These are phyloP conservation scores for Sporisorium exsertum DNA, from an alignment of 1,284 basidiomycete species.

Conservation along the genomic window DNA sequence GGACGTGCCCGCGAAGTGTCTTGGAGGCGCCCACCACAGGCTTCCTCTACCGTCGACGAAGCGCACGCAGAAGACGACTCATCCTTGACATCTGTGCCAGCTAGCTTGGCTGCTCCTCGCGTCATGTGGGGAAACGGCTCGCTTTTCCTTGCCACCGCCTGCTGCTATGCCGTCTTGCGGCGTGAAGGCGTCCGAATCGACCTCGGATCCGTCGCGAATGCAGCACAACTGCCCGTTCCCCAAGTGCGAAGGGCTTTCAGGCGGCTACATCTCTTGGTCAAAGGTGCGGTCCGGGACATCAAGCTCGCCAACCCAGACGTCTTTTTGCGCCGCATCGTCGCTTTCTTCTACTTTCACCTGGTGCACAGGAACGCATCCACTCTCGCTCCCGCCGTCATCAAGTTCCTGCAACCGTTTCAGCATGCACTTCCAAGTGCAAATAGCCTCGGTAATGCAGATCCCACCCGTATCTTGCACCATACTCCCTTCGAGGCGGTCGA, in stretches of 20 bases:
- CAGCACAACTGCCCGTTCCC: constrained; percentile 15
- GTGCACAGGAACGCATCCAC: background rate
- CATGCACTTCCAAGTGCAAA: background rate
- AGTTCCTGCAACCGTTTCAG: constrained; percentile 20
- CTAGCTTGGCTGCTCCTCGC: constrained; percentile 6
- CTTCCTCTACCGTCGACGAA: background rate
- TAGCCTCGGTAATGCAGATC: background rate
- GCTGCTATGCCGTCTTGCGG: constrained; percentile 42
- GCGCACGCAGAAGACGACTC: background rate
- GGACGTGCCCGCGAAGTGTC: constrained; percentile 25
- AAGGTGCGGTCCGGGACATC: constrained; percentile 17
- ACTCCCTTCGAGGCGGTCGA: constrained; percentile 32
- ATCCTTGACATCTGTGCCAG: background rate
- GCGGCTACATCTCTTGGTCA: constrained; percentile 25
- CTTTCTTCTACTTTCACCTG: constrained; percentile 24
- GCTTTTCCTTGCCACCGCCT: constrained; percentile 32
- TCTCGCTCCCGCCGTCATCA: constrained; percentile 9
- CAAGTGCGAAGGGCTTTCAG: constrained; percentile 21
- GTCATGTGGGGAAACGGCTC: constrained; percentile 36
- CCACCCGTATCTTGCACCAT: background rate
- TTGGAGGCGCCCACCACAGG: constrained; percentile 9
- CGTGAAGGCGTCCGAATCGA: constrained; percentile 30
- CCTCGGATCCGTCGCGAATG: constrained; percentile 23
- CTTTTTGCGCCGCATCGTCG: constrained; percentile 24
- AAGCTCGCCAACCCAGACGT: constrained; percentile 29